Percentiles rank a stretch among this genome's conserved stretches.
phyloP scores from a whole-genome alignment of 331 rosid species.

The Malus hybrid region DNA sequence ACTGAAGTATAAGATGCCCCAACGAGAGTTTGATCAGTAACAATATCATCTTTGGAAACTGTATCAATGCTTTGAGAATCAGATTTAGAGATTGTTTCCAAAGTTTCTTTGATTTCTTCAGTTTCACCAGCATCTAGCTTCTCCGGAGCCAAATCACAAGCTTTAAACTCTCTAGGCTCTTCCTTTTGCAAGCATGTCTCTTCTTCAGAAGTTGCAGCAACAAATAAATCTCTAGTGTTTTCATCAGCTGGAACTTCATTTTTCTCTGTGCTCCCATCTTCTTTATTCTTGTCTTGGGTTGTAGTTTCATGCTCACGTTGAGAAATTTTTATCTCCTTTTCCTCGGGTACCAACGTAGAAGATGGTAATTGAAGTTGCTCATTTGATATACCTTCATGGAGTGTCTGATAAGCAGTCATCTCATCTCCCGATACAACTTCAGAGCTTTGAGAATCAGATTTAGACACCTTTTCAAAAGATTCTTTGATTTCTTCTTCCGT shows the following conservation, averaged over 20 bases:
- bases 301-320: constrained; percentile 8
- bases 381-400: neutral
- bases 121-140: neutral
- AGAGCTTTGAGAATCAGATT: neutral
- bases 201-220: constrained; percentile 1
- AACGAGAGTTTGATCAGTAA: neutral
- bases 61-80: neutral
- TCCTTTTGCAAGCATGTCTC: constrained; percentile 7
- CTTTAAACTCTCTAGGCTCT: constrained; percentile 6
- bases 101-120: constrained; percentile 6
- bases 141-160: neutral
- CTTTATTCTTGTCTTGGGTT: neutral
- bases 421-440: neutral
- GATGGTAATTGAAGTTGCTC: no score
- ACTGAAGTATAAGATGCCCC: neutral
- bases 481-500: constrained; percentile 8
- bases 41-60: neutral
- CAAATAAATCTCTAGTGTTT: neutral
- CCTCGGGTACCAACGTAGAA: neutral
- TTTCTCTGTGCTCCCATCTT: neutral
- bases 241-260: neutral
- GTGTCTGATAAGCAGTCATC: neutral
- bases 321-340: neutral
- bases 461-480: neutral
- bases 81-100: neutral